phyloP scores from a whole-genome alignment of 1,284 basidiomycete genomes.

The Malassezia japonica region DNA sequence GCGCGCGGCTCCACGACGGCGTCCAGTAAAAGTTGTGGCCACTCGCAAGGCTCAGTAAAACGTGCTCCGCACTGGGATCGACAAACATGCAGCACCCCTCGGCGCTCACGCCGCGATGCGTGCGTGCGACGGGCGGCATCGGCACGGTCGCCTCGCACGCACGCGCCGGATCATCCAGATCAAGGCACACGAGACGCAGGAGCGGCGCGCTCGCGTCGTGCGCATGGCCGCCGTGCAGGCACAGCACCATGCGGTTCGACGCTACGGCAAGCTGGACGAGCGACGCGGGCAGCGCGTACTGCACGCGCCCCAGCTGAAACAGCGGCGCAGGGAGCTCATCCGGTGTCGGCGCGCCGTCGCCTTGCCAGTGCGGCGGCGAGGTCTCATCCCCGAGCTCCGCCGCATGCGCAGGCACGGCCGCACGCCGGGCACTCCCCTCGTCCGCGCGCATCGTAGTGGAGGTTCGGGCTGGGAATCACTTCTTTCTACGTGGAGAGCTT shows the following conservation, averaged over 20 bases:
- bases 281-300: conserved; percentile 44
- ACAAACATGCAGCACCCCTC: conserved; percentile 29
- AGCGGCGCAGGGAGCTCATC: conserved; percentile 20
- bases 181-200: conserved; percentile 37
- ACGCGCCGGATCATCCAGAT: conserved; percentile 41
- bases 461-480: not conserved
- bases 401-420: not conserved
- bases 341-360: not conserved
- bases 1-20: conserved; percentile 36
- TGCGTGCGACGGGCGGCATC: conserved; percentile 27
- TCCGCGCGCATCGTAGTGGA: not conserved
- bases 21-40: conserved; percentile 83
- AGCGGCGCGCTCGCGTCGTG: conserved; percentile 18
- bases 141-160: conserved; percentile 40
- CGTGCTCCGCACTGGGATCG: conserved; percentile 82
- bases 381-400: not conserved
- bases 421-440: not conserved
- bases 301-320: conserved; percentile 43
- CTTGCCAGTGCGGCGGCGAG: too few relatives aligned
- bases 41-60: conserved; percentile 71
- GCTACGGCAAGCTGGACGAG: conserved; percentile 35
- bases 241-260: conserved; percentile 44
- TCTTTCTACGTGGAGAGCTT: conserved; percentile 13
- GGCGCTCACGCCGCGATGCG: conserved; percentile 22
- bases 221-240: conserved; percentile 25